Base-by-base conservation (phyloP, 805 yeast genomes). In the Metschnikowia lachancei region DNA sequence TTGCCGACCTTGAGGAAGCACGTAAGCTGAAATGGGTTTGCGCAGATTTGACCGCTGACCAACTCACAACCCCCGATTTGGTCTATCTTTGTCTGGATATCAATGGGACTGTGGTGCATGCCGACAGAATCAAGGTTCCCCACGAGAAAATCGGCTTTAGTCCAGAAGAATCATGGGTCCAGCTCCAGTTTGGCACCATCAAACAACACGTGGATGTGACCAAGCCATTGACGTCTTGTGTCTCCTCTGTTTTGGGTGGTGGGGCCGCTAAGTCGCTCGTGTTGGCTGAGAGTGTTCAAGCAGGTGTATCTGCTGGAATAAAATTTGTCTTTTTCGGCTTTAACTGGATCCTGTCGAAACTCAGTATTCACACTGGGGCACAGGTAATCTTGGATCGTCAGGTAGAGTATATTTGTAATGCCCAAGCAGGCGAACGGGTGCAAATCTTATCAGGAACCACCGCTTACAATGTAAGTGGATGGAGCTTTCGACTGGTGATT, bases 381-480 rank as follows among this genome's bases (percentile, higher is more conserved):
- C 11, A 3, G 36, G 33, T 22, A 32, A 22, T 32, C 14, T 12
- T 31, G 14, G 52, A 49, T 17, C 29, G 41, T 10, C 52, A 42
- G 41, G 39, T 32, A 4, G 56, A 52, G 43, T 47, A 46, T 24
- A 39, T 39, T 9, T 52, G 56, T 26, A 30, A 34, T 19, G 50
- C 41, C 13, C 20, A 3, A 24, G 39, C 44, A 5, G 53, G 53
- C 2, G 39, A 43, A 22, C 38, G 33, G 4, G 49, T 48, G 8
- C 56, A 52, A 36, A 39, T 52, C n/a, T 29, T 47, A 13, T 17
- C 38, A 5, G 29, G 16, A 13, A 19, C 32, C 10, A 42, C 45
- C 3, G 33, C 34, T 8, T 50, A 50, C 32, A 19, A 3, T 12
- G 37, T 50, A 11, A 31, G 17, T 26, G 48, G 33, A 6, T 47